Conservation (phyloP, 345 rosid species). For the Salix dunnii region DNA sequence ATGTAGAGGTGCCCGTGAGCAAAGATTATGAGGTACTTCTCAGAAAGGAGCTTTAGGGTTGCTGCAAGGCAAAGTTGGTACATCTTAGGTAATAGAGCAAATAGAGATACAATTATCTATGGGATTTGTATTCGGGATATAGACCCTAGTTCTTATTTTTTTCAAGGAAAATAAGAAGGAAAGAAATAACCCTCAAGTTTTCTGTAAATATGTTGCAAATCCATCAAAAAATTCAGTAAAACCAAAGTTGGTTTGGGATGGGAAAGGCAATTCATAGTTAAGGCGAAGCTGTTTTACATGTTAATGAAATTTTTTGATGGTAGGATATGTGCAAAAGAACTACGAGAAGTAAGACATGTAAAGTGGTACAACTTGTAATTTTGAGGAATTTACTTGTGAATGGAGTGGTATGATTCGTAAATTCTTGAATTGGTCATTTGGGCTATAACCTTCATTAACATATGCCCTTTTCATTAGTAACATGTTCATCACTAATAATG, state of each 20-base stretch:
- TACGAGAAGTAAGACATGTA: not conserved
- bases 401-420: not conserved
- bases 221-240: not conserved
- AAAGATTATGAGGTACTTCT: not conserved
- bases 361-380: not conserved
- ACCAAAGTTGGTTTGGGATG: not conserved
- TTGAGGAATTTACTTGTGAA: not conserved
- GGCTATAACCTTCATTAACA: not conserved
- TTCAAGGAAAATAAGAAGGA: too few species aligned
- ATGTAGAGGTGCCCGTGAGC: constrained; percentile 7
- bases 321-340: not conserved
- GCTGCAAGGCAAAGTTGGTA: not conserved
- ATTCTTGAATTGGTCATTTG: not conserved
- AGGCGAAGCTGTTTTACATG: not conserved
- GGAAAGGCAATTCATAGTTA: not conserved
- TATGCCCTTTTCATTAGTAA: not conserved
- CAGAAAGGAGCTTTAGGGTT: not conserved
- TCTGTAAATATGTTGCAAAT: not conserved
- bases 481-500: not conserved
- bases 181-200: not conserved
- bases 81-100: not conserved
- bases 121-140: not conserved
- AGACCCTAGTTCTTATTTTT: not conserved
- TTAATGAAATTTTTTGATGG: not conserved
- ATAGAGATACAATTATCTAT: not conserved